Evolutionary conservation across 78 protist species (phyloP), one percentile per base, ranked within the genome.

Genomic region (Dictyostelium capitatum): DNA sequence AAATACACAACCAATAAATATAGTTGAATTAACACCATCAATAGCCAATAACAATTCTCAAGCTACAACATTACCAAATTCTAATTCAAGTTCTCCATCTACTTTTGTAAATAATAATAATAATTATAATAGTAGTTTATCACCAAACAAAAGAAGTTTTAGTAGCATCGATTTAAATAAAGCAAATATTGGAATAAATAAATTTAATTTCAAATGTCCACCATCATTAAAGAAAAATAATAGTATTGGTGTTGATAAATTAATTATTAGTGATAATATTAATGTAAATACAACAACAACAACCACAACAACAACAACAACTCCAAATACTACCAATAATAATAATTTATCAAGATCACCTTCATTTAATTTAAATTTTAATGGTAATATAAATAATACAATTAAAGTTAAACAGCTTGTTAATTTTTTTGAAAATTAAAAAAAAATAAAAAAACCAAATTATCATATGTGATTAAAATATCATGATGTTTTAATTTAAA

Each of bases 141-240:
- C 73, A 5, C 73, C 73, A 65, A 65, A 65, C 28, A 65, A 65
- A 65, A 65, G 73, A 65, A 65, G 73, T 65, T 65, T 65, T 65
- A 65, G 73, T 65, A 65, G 73, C 28, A 65, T 65, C 30, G 73
- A 65, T 65, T 30, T 65, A 59, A 59, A 59, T 23, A 59, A 59
- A 23, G 11, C 69, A 4, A 65, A 65, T 65, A 65, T 4, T 30
- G 28, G 28, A 28, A 65, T 51, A 4, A 51, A 4, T 51, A 51
- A 51, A 8, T 51, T 51, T 51, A 51, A 51, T 51, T 51, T 51
- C 1, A 51, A 51, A 8, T 12, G n/a, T 1, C 10, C n/a, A 51
- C 56, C 56, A 51, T 14, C 15, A 14, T 51, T 51, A 51, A 51
- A 51, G 15, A 51, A 51, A 51, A 51, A 12, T 51, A 12, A 12